Evolutionary conservation across 306 rosid genomes (phyloP), one percentile per base, ranked within the genome.

Genomic region (Begonia peltatifolia): DNA sequence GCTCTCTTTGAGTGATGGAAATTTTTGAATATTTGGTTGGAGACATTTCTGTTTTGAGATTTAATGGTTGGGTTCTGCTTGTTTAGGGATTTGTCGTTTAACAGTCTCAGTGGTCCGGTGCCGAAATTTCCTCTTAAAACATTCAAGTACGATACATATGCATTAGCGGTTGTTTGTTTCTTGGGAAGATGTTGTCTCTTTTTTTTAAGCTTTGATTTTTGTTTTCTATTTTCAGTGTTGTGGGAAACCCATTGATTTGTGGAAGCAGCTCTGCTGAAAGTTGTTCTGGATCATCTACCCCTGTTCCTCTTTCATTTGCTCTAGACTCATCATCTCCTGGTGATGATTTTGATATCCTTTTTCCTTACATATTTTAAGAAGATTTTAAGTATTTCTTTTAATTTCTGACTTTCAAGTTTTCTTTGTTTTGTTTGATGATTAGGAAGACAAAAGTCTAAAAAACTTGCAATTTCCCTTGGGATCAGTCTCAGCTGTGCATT

Each of bases 101-200:
- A 90, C 79, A 85, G 85, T 83, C 95, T 90, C 43, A 80, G 85
- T 71, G 95, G 95, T 69, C 87, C 95, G 58, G 77, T 90, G 62
- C 95, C 95, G 41, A 87, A 83, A 74, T 78, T 74, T 61, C 94
- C 92, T 44, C 85, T 95, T 57, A 86, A 85, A 72, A 70, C 97
- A 42, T 83, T 90, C 82, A 85, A 85, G 97, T 85, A 80, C 64
- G 76, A 12, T 59, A 5, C 30, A 72, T 50, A 56, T 44, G 47
- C 18, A 20, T 14, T 9, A 46, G 44, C 36, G 30, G 30, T 2
- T 58, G 2, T 52, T 25, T 54, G 50, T 25, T 58, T 38, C 12
- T 41, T 59, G 14, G 49, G 22, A 46, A 10, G 25, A 41, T 30
- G 42, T 47, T 64, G 17, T 30, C 53, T 71, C n/a, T 58, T 9